A percentile compares a stretch with the other conserved stretches of the same genome.
Evolutionary conservation across 129 eudicot species (phyloP).

Genomic region (Flaveria brownii): DNA sequence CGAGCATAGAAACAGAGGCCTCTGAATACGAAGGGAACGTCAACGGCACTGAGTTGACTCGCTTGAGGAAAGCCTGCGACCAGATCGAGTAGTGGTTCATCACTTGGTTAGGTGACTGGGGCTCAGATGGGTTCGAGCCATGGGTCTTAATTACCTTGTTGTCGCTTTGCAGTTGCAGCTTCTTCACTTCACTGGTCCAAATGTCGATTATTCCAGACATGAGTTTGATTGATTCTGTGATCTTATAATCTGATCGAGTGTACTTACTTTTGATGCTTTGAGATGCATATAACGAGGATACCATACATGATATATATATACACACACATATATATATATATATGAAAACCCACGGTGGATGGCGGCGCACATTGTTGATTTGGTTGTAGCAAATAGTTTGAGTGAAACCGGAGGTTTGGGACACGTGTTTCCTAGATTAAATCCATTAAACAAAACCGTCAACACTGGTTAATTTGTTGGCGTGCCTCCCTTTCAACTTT

Average conservation of each 20-base stretch:
- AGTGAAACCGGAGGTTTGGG: not conserved
- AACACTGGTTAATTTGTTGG: not conserved
- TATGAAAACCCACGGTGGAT: no score
- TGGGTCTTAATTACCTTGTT: not conserved
- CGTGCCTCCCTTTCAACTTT: not conserved
- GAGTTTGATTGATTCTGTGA: not conserved
- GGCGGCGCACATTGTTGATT: no score
- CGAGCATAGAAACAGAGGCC: slow-evolving; percentile 39
- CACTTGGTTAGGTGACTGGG: not conserved
- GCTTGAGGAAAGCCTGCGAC: slow-evolving; percentile 20
- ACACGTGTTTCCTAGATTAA: not conserved
- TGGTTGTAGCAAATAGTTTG: not conserved
- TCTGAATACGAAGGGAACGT: slow-evolving; percentile 22
- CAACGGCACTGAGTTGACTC: slow-evolving; percentile 18
- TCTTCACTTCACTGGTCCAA: slow-evolving; percentile 41
- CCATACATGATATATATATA: no score
- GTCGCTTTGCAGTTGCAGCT: slow-evolving; percentile 8
- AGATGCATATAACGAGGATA: slow-evolving; percentile 8
- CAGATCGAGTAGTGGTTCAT: slow-evolving; percentile 6
- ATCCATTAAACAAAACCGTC: slow-evolving; percentile 23
- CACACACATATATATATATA: no score
- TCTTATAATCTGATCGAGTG: not conserved
- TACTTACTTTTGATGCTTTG: not conserved
- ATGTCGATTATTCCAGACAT: slow-evolving; percentile 44
- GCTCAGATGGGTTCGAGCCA: slow-evolving; percentile 16